These are phyloP conservation scores for Candida broadrunensis DNA, from an alignment of 805 yeast species.

Conservation along the genomic window DNA sequence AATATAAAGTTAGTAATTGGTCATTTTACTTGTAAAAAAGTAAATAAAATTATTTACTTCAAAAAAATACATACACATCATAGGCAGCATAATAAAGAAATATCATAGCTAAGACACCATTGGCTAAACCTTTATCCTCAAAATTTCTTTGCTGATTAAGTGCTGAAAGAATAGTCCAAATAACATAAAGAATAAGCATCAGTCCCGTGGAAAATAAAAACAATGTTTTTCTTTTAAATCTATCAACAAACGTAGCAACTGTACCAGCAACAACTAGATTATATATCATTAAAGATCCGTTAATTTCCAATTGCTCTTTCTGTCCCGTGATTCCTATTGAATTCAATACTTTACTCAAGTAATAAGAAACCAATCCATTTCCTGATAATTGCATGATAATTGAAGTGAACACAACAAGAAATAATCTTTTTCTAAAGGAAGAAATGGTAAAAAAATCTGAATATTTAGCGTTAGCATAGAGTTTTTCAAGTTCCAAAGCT, in stretches of 20 bases:
- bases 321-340: conserved; percentile 52
- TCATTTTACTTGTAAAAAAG: no score
- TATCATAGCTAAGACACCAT: conserved; percentile 22
- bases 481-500: conserved; percentile 39
- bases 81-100: conserved; percentile 19
- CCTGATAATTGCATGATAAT: conserved; percentile 48
- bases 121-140: conserved; percentile 10
- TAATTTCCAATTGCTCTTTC: conserved; percentile 44
- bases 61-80: no score
- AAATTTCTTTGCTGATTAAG: conserved; percentile 15
- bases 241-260: conserved; percentile 15
- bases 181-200: conserved; percentile 22
- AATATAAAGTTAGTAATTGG: no score
- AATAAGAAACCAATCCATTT: conserved; percentile 51
- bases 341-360: conserved; percentile 46
- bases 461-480: conserved; percentile 29
- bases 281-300: conserved; percentile 49
- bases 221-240: conserved; percentile 26
- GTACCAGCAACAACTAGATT: conserved; percentile 32
- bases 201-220: conserved; percentile 22
- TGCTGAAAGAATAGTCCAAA: conserved; percentile 25
- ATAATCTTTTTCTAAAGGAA: conserved; percentile 42
- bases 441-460: conserved; percentile 35
- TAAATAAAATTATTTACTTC: no score
- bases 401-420: conserved; percentile 30